Evolutionary conservation across 148 eudicot species (phyloP).

Genomic region (Simmondsia chinensis): DNA sequence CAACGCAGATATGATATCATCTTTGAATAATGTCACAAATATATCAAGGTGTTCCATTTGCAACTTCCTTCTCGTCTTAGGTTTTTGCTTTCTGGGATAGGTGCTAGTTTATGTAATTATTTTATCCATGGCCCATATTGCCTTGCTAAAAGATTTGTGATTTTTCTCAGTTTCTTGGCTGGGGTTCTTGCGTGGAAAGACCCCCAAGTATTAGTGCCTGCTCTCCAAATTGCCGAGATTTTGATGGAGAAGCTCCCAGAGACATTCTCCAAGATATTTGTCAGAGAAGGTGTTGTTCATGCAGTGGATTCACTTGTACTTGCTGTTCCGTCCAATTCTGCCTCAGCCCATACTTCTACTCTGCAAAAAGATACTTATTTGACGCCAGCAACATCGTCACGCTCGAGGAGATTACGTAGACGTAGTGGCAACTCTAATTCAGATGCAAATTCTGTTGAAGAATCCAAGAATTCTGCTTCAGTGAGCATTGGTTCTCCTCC

Average conservation of each 20-base stretch:
- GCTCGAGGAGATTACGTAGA: slow-evolving; percentile 73
- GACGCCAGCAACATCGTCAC: slow-evolving; percentile 56
- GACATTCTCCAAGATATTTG: slow-evolving; percentile 85
- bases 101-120: too few species aligned
- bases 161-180: slow-evolving; percentile 65
- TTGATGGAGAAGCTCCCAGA: slow-evolving; percentile 94
- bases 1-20: slow-evolving; percentile 76
- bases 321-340: slow-evolving; percentile 27
- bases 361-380: slow-evolving; percentile 65
- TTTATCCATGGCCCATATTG: too few species aligned
- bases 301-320: slow-evolving; percentile 78
- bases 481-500: slow-evolving; percentile 62
- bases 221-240: slow-evolving; percentile 93
- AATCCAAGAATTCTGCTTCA: slow-evolving; percentile 41
- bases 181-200: slow-evolving; percentile 99
- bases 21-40: slow-evolving; percentile 56
- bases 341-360: slow-evolving; percentile 33
- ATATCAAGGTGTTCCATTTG: slow-evolving; percentile 82
- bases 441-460: slow-evolving; percentile 55
- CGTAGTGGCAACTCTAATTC: slow-evolving; percentile 51
- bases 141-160: background rate
- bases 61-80: too few species aligned
- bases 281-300: slow-evolving; percentile 95
- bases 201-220: slow-evolving; percentile 91
- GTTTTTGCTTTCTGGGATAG: too few species aligned